phyloP scores from a whole-genome alignment of 78 protist species.

The Blattamonas nauphoetae region DNA sequence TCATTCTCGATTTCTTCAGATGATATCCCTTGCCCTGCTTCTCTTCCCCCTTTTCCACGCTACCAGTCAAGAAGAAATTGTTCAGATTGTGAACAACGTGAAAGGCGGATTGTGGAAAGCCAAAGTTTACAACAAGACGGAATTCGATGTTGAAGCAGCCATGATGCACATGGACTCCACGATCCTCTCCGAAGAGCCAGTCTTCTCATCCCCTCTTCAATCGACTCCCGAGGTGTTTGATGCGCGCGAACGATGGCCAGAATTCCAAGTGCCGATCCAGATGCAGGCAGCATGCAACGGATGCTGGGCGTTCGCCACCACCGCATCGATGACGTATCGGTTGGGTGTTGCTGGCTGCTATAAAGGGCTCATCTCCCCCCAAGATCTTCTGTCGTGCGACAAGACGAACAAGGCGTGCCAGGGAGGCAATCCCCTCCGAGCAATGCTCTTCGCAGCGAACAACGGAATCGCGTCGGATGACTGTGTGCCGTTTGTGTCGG shows the following conservation, averaged over 20 bases:
- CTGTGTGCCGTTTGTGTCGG: conserved; percentile 15
- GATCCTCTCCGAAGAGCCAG: background rate
- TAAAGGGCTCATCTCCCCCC: conserved; percentile 1
- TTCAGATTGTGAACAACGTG: background rate
- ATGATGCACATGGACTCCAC: background rate
- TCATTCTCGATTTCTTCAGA: no score
- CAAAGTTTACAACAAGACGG: background rate
- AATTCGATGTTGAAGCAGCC: background rate
- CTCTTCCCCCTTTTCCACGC: no score
- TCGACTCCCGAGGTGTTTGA: background rate
- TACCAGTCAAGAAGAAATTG: no score
- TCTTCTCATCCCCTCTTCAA: background rate
- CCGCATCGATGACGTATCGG: conserved; percentile 9
- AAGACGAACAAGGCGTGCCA: background rate
- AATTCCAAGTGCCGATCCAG: background rate
- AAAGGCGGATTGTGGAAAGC: background rate
- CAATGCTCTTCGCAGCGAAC: background rate
- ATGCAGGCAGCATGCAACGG: conserved; percentile 31
- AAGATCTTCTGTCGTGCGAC: conserved; percentile 26
- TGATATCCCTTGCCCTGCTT: no score
- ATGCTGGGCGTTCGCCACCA: conserved; percentile 40
- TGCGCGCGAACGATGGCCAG: background rate
- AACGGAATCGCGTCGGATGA: conserved; percentile 16
- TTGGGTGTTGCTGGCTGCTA: background rate
- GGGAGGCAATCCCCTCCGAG: background rate